Conservation (phyloP, 2,329 filamentous ascomycete genomes). For the Juglanconis sp. region DNA sequence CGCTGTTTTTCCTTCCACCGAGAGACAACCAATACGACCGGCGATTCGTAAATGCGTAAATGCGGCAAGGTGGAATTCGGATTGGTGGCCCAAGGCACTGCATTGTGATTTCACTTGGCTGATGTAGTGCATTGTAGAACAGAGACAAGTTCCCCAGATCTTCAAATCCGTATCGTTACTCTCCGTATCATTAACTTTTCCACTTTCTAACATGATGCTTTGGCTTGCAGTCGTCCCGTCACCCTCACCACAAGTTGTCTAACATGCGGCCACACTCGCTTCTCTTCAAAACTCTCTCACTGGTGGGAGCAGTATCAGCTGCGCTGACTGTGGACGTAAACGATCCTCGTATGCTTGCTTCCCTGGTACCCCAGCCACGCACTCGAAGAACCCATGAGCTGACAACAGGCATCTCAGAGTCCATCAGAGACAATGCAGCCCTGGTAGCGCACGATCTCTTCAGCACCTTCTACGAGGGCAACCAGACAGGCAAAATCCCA, state of each 20-base stretch:
- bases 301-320: constrained; percentile 7
- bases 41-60: neutral
- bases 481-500: constrained; percentile 20
- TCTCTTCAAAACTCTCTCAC: neutral
- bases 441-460: constrained; percentile 14
- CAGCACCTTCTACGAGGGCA: constrained; percentile 23
- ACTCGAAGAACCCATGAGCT: neutral
- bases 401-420: constrained; percentile 2
- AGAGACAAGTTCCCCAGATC: no score
- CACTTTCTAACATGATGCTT: neutral
- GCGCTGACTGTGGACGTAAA: constrained; percentile 8
- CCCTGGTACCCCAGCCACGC: neutral
- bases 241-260: neutral
- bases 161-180: no score
- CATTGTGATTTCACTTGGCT: constrained; percentile 4
- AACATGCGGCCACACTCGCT: constrained; percentile 8
- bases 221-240: neutral
- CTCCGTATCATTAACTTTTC: neutral
- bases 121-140: neutral
- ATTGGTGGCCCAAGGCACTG: constrained; percentile 2
- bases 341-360: constrained; percentile 4
- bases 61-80: neutral
- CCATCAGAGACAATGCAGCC: constrained; percentile 12
- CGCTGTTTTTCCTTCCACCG: neutral
- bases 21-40: constrained; percentile 5